Percentiles rank a stretch among this genome's conserved stretches.
These are phyloP conservation scores for Plasmodium vinckei DNA, from an alignment of 169 alveolate genomes.

Conservation along the genomic window DNA sequence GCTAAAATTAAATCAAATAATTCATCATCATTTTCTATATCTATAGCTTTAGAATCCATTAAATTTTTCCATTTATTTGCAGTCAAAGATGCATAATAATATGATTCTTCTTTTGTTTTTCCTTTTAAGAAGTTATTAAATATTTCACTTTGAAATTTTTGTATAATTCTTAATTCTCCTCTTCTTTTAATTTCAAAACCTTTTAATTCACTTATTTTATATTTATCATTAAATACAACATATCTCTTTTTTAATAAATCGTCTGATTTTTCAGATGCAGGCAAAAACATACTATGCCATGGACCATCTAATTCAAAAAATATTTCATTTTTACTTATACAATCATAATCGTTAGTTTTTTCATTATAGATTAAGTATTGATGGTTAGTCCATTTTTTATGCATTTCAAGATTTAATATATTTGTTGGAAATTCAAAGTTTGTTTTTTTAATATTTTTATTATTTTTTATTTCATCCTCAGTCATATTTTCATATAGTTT, in stretches of 20 bases:
- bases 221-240: constrained; percentile 95
- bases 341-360: constrained; percentile 80
- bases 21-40: constrained; percentile 92
- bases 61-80: constrained; percentile 94
- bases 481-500: constrained; percentile 63
- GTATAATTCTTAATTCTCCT: constrained; percentile 98
- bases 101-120: constrained; percentile 93
- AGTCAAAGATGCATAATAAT: constrained; percentile 94
- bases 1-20: constrained; percentile 94
- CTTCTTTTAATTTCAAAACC: constrained; percentile 98
- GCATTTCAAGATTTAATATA: constrained; percentile 94
- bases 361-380: constrained; percentile 93
- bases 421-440: constrained; percentile 94
- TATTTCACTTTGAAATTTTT: constrained; percentile 97
- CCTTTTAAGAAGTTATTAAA: constrained; percentile 96
- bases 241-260: constrained; percentile 96
- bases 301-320: constrained; percentile 99
- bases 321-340: constrained; percentile 94
- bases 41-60: constrained; percentile 92
- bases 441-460: constrained; percentile 60
- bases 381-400: constrained; percentile 95
- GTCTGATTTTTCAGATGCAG: constrained; percentile 98
- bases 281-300: constrained; percentile 97
- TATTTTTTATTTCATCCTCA: constrained; percentile 58
- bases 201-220: constrained; percentile 95